Conservation (phyloP, 805 yeast species). For the Starmerella vitae region DNA sequence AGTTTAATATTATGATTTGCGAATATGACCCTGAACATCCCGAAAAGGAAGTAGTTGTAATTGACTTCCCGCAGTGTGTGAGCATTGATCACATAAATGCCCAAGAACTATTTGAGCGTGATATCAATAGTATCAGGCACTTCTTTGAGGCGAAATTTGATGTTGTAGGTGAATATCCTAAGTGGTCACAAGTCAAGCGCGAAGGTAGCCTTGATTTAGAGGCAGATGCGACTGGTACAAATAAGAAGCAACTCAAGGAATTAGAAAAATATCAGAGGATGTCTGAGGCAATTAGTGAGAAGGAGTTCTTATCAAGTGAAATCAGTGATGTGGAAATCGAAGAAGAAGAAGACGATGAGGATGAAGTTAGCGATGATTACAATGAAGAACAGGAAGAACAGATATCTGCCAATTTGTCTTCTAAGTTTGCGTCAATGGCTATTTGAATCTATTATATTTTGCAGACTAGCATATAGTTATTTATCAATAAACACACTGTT, state of each 20-base stretch:
- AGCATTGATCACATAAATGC: conserved; percentile 88
- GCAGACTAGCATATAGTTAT: too few relatives aligned
- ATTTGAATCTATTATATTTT: not conserved
- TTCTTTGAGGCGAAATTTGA: conserved; percentile 70
- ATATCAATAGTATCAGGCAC: conserved; percentile 74
- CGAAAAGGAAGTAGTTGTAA: conserved; percentile 69
- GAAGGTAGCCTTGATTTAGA: conserved; percentile 60
- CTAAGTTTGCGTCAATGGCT: not conserved
- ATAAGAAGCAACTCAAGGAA: conserved; percentile 40
- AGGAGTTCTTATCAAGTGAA: conserved; percentile 25
- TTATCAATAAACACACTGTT: not conserved
- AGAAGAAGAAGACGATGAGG: conserved; percentile 31
- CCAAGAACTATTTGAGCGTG: conserved; percentile 74
- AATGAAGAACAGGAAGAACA: conserved; percentile 24
- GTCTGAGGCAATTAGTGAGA: conserved; percentile 22
- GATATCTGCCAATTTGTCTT: not conserved
- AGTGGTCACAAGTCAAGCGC: conserved; percentile 61
- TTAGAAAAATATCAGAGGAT: conserved; percentile 59
- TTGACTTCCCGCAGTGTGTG: conserved; percentile 97
- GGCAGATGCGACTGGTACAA: conserved; percentile 82
- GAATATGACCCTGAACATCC: conserved; percentile 32
- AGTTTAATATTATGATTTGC: conserved; percentile 81
- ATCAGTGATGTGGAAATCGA: conserved; percentile 34
- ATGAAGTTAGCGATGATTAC: conserved; percentile 29
- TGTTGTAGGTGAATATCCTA: conserved; percentile 78